Conservation (phyloP, 345 rosid species). For the Citrus cavaleriei region DNA sequence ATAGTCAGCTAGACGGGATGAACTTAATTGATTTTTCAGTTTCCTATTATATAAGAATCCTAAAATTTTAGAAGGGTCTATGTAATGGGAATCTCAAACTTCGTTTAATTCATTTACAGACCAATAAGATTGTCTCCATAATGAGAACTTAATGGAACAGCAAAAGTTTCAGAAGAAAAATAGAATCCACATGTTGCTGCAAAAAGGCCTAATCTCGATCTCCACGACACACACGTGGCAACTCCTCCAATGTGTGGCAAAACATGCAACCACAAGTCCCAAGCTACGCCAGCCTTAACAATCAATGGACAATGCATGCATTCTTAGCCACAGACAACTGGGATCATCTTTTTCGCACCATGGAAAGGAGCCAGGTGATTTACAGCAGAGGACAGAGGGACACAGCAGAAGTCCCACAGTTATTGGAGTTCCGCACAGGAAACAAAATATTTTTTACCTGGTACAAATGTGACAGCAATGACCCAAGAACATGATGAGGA, state of each 20-base stretch:
- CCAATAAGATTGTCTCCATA: not conserved
- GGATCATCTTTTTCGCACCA: slow-evolving; percentile 7
- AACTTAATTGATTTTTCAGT: too few relatives aligned
- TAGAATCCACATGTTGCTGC: not conserved
- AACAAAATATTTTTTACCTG: slow-evolving; percentile 16
- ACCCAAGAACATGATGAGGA: not conserved
- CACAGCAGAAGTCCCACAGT: not conserved
- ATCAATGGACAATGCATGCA: slow-evolving; percentile 20
- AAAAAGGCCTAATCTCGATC: not conserved
- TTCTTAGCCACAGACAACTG: not conserved
- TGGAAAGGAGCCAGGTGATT: slow-evolving; percentile 6
- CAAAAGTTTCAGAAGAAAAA: too few relatives aligned
- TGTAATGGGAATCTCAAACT: not conserved
- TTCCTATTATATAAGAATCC: not conserved
- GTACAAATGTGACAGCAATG: not conserved
- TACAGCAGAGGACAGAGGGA: not conserved
- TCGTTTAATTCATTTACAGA: not conserved
- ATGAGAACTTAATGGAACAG: not conserved
- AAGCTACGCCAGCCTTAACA: slow-evolving; percentile 25
- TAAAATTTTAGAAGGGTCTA: not conserved
- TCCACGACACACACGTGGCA: not conserved
- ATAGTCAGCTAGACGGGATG: not conserved
- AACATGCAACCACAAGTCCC: slow-evolving; percentile 17
- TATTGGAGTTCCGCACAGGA: not conserved
- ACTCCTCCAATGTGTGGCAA: slow-evolving; percentile 19